phyloP scores from a whole-genome alignment of 495 filamentous ascomycete species.

The Clohesyomyces aquaticus region DNA sequence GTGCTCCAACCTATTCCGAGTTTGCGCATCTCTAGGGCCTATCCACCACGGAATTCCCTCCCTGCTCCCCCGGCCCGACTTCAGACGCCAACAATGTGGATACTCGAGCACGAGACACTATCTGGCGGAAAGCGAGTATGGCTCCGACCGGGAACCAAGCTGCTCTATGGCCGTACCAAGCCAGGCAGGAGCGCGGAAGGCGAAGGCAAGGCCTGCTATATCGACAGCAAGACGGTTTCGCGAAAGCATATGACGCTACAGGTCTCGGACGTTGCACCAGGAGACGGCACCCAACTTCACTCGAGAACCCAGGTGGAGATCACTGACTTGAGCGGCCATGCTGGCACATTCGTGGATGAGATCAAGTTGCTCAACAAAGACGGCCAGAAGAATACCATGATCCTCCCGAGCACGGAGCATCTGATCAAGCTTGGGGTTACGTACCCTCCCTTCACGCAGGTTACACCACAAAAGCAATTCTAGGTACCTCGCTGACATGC shows the following conservation, averaged over 20 bases:
- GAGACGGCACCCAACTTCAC: slow-evolving; percentile 65
- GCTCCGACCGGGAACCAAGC: slow-evolving; percentile 45
- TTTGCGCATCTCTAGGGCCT: too few species aligned
- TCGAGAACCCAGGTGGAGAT: slow-evolving; percentile 67
- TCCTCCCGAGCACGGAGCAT: slow-evolving; percentile 62
- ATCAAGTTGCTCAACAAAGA: slow-evolving; percentile 36
- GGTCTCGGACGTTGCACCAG: slow-evolving; percentile 65
- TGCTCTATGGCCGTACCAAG: slow-evolving; percentile 47
- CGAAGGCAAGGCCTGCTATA: slow-evolving; percentile 57
- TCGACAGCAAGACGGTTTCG: slow-evolving; percentile 77
- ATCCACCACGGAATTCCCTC: too few species aligned
- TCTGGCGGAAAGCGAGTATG: slow-evolving; percentile 48
- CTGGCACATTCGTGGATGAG: slow-evolving; percentile 78
- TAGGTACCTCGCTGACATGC: neutral
- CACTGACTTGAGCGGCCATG: slow-evolving; percentile 62
- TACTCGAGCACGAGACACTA: slow-evolving; percentile 44
- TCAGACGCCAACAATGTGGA: too few species aligned
- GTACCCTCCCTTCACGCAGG: slow-evolving; percentile 57
- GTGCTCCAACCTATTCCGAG: too few species aligned
- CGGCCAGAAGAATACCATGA: slow-evolving; percentile 42
- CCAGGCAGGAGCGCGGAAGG: slow-evolving; percentile 14
- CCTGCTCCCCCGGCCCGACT: too few species aligned
- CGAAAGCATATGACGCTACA: slow-evolving; percentile 82
- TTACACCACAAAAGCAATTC: neutral
- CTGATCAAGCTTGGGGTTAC: slow-evolving; percentile 69